A percentile compares a stretch with the other conserved stretches of the same genome.
Conservation (phyloP, 257 asterid species). For the Nicotiana undulata region DNA sequence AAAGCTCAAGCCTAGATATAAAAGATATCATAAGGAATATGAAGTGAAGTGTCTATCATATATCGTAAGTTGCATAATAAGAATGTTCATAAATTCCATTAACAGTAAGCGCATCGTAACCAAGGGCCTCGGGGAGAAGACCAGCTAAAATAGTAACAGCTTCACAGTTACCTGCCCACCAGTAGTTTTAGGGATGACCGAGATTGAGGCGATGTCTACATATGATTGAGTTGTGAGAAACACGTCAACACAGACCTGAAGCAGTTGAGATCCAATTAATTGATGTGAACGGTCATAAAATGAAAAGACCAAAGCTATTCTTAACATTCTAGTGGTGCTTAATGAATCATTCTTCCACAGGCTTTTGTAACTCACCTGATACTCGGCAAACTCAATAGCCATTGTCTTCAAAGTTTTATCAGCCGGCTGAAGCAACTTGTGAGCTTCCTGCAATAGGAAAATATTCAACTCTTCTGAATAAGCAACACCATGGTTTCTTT, state of each 20-base stretch:
- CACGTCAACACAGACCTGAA: slow-evolving; percentile 95
- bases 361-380: slow-evolving; percentile 55
- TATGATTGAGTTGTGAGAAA: slow-evolving; percentile 88
- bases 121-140: not conserved
- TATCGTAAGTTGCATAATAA: not conserved
- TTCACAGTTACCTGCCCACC: slow-evolving; percentile 81
- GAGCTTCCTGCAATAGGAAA: slow-evolving; percentile 74
- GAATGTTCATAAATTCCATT: not conserved
- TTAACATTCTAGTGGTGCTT: not conserved
- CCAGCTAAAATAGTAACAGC: slow-evolving; percentile 2
- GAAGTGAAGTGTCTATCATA: not conserved
- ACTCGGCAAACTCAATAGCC: slow-evolving; percentile 98
- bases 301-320: not conserved
- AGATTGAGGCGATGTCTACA: slow-evolving; percentile 90
- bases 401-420: slow-evolving; percentile 80
- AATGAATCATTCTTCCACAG: slow-evolving; percentile 1
- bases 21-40: not conserved
- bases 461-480: not conserved
- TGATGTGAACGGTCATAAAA: not conserved
- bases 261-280: slow-evolving; percentile 16
- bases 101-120: not conserved
- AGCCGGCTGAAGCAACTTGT: slow-evolving; percentile 86
- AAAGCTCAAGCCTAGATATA: not conserved
- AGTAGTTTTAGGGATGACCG: slow-evolving; percentile 84
- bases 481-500: not conserved